A percentile compares a stretch with the other conserved stretches of the same genome.
Conservation (phyloP, 441 rosid genomes). For the Gossypium armourianum region DNA sequence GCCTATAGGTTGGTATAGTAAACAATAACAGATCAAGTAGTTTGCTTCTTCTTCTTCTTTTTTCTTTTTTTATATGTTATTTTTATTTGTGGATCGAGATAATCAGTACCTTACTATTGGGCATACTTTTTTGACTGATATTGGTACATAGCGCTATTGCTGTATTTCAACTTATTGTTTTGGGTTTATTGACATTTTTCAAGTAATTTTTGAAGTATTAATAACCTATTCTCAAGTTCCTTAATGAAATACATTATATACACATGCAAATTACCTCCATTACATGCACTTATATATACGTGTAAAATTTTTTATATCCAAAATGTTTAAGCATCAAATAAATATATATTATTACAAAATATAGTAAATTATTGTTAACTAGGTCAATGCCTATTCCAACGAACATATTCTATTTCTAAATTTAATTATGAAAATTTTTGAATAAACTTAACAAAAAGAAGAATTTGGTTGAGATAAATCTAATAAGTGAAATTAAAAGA, state of each 20-base stretch:
- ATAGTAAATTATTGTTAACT: not conserved
- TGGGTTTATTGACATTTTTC: not conserved
- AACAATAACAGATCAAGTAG: not conserved
- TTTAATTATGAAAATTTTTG: no score
- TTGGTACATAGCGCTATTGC: not conserved
- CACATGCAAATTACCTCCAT: not conserved
- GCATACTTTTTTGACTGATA: not conserved
- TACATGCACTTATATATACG: not conserved
- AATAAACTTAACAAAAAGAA: not conserved
- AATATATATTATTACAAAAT: not conserved
- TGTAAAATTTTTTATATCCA: not conserved
- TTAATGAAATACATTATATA: not conserved
- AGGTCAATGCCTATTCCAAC: not conserved
- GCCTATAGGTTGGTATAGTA: not conserved
- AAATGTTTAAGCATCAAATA: not conserved
- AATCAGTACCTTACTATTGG: not conserved
- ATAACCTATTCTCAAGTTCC: not conserved
- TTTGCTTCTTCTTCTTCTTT: not conserved
- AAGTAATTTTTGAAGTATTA: not conserved
- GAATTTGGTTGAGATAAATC: not conserved
- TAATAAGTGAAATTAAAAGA: not conserved
- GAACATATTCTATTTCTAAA: not conserved
- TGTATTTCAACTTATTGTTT: not conserved
- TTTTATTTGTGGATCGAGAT: not conserved
- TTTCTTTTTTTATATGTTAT: not conserved